Base-by-base conservation (phyloP, 2,329 filamentous ascomycete genomes). In the Stachybotrys chartarum region DNA sequence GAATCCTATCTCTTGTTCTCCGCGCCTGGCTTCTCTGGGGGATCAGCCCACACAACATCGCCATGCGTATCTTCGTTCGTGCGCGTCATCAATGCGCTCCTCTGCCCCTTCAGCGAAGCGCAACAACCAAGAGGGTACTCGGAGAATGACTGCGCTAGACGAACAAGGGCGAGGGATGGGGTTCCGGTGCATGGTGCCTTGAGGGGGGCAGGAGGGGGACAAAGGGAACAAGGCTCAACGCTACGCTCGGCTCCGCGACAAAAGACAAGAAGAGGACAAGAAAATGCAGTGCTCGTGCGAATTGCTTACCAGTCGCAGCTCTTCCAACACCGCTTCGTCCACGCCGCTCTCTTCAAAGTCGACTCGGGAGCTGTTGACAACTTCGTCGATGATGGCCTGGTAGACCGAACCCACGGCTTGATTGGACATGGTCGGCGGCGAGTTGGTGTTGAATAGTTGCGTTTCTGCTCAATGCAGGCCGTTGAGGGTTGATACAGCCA, bases 261-360 rank as follows among this genome's bases (percentile, higher is more conserved):
- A 6, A n/a, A 10, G 45, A 17, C 10, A 47, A 47, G 45, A 24
- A n/a, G 17, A 47, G 45, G 16, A 47, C 45, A 47, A 24, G 17
- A 49, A 1, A 53, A 17, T 14, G 30, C 18, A 35, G 32, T 30
- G 18, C 24, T 24, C n/a, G 35, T 6, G 31, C 39, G 45, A 54
- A 55, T 17, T 48, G 54, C 89, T 82, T 79, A 97, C 93, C 84
- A 87, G 82, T 73, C 86, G 87, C 79, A 99, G 78, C 71, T 96
- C 90, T 63, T 93, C 85, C 66, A 99, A 77, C 53, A 93, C 93
- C 64, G 83, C 79, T 71, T 93, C 88, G 65, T 96, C 91, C 61
- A 97, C 88, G 65, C 94, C 94, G 64, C 88, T 91, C 75, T 99
- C 94, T 72, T 99, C 94, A 70, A 99, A 97, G 74, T 97, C 94